Conservation (phyloP, 1,284 basidiomycete species). For the Ganoderma sinense region DNA sequence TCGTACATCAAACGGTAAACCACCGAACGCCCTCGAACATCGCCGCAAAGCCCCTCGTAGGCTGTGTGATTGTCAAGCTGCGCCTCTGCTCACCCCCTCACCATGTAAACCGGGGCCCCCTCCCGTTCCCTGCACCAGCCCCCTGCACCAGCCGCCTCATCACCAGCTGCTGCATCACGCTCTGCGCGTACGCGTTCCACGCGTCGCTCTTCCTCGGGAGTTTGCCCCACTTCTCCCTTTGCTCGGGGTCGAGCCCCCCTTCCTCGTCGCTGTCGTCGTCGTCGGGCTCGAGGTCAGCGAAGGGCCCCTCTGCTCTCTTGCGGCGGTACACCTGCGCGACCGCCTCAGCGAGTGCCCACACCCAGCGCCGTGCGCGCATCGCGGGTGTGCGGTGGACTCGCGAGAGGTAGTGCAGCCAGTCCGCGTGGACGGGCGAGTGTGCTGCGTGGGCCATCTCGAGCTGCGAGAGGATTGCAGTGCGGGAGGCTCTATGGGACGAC, state of each 20-base stretch:
- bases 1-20: conserved; percentile 1
- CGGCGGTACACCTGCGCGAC: conserved; percentile 14
- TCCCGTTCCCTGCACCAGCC: not conserved
- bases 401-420: conserved; percentile 39
- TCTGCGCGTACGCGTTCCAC: conserved; percentile 6
- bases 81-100: not conserved
- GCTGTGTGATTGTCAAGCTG: not conserved
- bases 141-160: conserved; percentile 12
- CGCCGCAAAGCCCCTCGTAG: not conserved
- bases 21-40: not conserved
- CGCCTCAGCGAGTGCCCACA: conserved; percentile 32
- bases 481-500: not conserved
- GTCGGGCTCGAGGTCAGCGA: conserved; percentile 10
- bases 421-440: conserved; percentile 29
- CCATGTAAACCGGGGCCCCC: not conserved
- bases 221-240: conserved; percentile 1
- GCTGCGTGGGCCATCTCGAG: conserved; percentile 28
- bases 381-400: conserved; percentile 34
- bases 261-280: not conserved
- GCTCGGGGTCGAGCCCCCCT: not conserved
- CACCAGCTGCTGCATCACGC: conserved; percentile 6
- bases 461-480: not conserved
- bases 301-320: conserved; percentile 17
- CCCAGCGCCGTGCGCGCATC: conserved; percentile 38
- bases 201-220: conserved; percentile 7